Evolutionary conservation across 2,329 filamentous ascomycete species (phyloP).

Genomic region (Trichoderma semiorbis): DNA sequence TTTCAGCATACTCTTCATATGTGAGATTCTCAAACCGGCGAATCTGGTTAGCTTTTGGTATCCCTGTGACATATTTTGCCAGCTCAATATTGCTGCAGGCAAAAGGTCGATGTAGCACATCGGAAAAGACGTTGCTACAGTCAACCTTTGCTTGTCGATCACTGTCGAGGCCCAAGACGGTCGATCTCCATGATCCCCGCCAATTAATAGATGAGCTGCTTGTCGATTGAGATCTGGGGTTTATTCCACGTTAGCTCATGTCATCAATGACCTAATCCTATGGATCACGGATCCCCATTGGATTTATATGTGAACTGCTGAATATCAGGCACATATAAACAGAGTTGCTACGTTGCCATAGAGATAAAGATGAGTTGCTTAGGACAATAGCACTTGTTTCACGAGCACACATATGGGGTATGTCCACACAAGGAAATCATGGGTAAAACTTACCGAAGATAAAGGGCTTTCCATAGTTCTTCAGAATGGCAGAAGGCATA

Average conservation of each 20-base stretch:
- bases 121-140: slow-evolving; percentile 81
- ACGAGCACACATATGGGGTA: background rate
- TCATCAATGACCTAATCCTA: background rate
- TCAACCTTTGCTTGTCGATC: slow-evolving; percentile 56
- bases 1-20: slow-evolving; percentile 67
- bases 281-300: background rate
- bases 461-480: slow-evolving; percentile 84
- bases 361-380: too few species aligned
- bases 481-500: slow-evolving; percentile 82
- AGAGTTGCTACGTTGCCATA: too few species aligned
- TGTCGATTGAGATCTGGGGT: background rate
- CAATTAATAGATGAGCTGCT: slow-evolving; percentile 48
- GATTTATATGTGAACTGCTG: background rate
- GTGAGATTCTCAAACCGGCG: slow-evolving; percentile 64
- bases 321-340: too few species aligned
- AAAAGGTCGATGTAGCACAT: slow-evolving; percentile 85
- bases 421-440: background rate
- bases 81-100: slow-evolving; percentile 77
- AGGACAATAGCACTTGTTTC: too few species aligned
- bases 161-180: slow-evolving; percentile 59
- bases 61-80: slow-evolving; percentile 62
- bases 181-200: slow-evolving; percentile 82
- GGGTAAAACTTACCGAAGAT: slow-evolving; percentile 67
- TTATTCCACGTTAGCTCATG: slow-evolving; percentile 1
- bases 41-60: slow-evolving; percentile 73